phyloP scores from a whole-genome alignment of 305 asterid genomes.

The Nicotiana rustica region DNA sequence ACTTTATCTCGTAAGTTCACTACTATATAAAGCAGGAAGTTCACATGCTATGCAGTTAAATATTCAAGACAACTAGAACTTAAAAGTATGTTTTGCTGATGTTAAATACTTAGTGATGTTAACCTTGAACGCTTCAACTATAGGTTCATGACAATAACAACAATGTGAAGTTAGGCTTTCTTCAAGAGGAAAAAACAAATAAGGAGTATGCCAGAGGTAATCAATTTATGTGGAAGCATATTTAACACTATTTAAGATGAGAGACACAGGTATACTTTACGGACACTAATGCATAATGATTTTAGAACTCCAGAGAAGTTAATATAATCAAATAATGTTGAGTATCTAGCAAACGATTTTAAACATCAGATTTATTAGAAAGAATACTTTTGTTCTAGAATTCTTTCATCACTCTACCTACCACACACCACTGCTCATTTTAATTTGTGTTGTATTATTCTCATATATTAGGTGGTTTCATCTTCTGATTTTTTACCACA shows the following conservation, averaged over 20 bases:
- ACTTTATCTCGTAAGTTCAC: no score
- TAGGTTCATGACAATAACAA: neutral
- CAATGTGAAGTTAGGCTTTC: neutral
- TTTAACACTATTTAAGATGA: neutral
- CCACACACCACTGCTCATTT: neutral
- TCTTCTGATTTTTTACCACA: no score
- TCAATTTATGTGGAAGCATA: constrained; percentile 1
- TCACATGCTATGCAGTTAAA: no score
- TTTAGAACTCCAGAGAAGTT: neutral
- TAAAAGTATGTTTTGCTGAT: no score
- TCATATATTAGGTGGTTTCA: neutral
- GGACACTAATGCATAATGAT: neutral
- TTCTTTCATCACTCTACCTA: neutral
- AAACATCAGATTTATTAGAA: neutral
- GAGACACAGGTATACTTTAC: neutral
- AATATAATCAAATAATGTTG: neutral
- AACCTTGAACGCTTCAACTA: neutral
- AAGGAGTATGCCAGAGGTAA: neutral
- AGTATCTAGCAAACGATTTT: neutral
- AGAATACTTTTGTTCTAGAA: neutral
- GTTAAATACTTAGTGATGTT: neutral
- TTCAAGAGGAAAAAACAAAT: neutral
- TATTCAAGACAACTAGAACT: no score
- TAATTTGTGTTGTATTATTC: neutral
- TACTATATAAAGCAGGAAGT: no score